phyloP scores from a whole-genome alignment of 2,329 filamentous ascomycete species.

The Aspergillus pseudonomiae region DNA sequence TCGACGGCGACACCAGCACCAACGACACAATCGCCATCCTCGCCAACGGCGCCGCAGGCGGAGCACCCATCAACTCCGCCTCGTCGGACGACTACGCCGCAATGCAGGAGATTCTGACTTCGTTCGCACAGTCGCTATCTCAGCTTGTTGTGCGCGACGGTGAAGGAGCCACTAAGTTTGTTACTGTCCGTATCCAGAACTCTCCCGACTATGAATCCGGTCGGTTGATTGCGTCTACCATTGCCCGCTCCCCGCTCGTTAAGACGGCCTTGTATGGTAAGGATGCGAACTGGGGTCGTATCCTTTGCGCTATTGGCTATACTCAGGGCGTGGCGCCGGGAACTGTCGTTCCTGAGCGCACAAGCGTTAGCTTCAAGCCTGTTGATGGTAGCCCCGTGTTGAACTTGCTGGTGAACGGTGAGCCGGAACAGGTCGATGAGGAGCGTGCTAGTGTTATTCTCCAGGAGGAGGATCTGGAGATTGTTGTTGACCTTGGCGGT shows the following conservation, averaged over 20 bases:
- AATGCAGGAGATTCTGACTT: constrained; percentile 71
- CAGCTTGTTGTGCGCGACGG: constrained; percentile 94
- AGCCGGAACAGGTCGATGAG: constrained; percentile 66
- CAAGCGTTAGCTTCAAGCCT: constrained; percentile 64
- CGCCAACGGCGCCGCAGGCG: constrained; percentile 91
- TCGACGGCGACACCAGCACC: constrained; percentile 95
- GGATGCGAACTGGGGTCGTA: constrained; percentile 98
- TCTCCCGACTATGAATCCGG: constrained; percentile 71
- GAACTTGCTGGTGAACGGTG: constrained; percentile 62
- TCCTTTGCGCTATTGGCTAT: constrained; percentile 92
- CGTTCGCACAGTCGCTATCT: constrained; percentile 80
- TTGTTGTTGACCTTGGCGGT: constrained; percentile 62
- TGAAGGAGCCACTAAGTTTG: constrained; percentile 97
- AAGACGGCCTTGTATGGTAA: constrained; percentile 97
- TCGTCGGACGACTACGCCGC: constrained; percentile 66
- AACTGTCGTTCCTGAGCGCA: constrained; percentile 57
- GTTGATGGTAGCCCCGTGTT: constrained; percentile 59
- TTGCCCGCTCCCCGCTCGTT: constrained; percentile 88
- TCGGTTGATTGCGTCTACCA: constrained; percentile 79
- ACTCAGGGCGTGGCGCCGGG: constrained; percentile 52
- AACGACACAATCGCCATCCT: constrained; percentile 94
- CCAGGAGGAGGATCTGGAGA: constrained; percentile 65
- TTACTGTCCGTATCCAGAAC: constrained; percentile 83
- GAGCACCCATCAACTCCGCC: constrained; percentile 59
- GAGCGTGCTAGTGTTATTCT: constrained; percentile 61